Evolutionary conservation across 495 filamentous ascomycete species (phyloP).

Genomic region (Hyaloscypha variabilis): DNA sequence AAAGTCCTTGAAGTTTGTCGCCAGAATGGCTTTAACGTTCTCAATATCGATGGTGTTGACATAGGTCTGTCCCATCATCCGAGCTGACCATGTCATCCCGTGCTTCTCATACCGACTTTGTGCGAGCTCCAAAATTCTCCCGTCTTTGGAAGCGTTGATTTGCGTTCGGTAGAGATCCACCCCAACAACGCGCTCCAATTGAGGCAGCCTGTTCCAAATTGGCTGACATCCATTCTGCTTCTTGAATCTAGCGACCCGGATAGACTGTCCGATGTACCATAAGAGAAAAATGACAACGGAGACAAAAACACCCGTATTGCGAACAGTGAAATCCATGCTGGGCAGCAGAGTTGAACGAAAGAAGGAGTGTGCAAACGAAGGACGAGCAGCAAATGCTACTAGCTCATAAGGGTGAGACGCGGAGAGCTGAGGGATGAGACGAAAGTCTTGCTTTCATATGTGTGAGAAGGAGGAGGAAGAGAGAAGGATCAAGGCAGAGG

Average conservation of each 20-base stretch:
- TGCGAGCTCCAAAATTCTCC: constrained; percentile 13
- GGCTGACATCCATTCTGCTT: constrained; percentile 28
- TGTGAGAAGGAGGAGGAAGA: neutral
- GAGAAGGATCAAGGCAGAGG: neutral
- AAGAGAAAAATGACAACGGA: neutral
- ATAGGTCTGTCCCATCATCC: constrained; percentile 19
- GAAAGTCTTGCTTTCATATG: neutral
- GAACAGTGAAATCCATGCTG: constrained; percentile 5
- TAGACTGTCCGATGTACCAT: neutral
- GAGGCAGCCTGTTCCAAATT: constrained; percentile 8
- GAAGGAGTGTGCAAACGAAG: neutral
- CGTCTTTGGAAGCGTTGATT: constrained; percentile 21
- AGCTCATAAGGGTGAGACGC: neutral
- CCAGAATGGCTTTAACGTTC: constrained; percentile 73
- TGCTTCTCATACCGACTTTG: constrained; percentile 6
- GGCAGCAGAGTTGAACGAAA: neutral
- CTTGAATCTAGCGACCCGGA: constrained; percentile 17
- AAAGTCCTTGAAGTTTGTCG: constrained; percentile 64
- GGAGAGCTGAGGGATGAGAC: neutral
- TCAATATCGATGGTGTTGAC: constrained; percentile 65
- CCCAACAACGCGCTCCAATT: constrained; percentile 29
- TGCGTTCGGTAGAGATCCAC: constrained; percentile 14
- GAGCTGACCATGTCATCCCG: constrained; percentile 23
- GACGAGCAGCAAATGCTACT: neutral
- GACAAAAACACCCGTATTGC: neutral